Evolutionary conservation across 2,329 filamentous ascomycete genomes (phyloP).

Genomic region (Alternaria sp.): DNA sequence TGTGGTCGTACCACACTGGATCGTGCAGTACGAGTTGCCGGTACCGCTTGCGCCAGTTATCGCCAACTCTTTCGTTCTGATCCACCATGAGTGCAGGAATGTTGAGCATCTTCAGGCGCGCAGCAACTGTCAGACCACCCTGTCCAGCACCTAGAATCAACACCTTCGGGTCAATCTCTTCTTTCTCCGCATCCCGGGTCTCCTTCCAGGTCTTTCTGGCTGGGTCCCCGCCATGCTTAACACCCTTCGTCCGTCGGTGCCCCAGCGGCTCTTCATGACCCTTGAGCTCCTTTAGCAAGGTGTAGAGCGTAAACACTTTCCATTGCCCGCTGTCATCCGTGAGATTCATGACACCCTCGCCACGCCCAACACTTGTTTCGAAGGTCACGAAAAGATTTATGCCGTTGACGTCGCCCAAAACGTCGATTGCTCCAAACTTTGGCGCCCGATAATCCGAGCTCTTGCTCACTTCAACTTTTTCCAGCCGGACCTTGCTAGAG

Average conservation of each 20-base stretch:
- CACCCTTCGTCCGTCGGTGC: slow-evolving; percentile 37
- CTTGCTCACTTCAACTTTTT: slow-evolving; percentile 42
- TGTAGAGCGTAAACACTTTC: slow-evolving; percentile 53
- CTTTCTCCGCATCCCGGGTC: slow-evolving; percentile 37
- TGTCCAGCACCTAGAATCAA: slow-evolving; percentile 54
- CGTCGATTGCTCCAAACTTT: slow-evolving; percentile 40
- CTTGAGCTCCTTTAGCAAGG: slow-evolving; percentile 49
- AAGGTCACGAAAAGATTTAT: slow-evolving; percentile 42
- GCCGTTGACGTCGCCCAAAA: slow-evolving; percentile 40
- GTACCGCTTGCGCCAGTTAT: slow-evolving; percentile 59
- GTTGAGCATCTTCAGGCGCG: slow-evolving; percentile 55
- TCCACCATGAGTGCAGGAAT: slow-evolving; percentile 57
- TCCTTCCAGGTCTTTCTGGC: slow-evolving; percentile 44
- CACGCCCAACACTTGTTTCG: slow-evolving; percentile 39
- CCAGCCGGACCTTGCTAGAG: slow-evolving; percentile 43
- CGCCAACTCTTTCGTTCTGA: slow-evolving; percentile 52
- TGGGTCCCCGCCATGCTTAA: slow-evolving; percentile 40
- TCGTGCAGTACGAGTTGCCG: slow-evolving; percentile 55
- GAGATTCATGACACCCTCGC: slow-evolving; percentile 47
- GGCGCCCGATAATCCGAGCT: slow-evolving; percentile 26
- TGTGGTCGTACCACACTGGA: slow-evolving; percentile 51
- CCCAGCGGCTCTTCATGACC: slow-evolving; percentile 43
- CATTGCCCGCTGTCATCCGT: slow-evolving; percentile 46
- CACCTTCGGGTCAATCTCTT: slow-evolving; percentile 38
- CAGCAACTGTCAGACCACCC: slow-evolving; percentile 55